Base-by-base conservation (phyloP, 441 rosid genomes). In the Isatis lusitanica region DNA sequence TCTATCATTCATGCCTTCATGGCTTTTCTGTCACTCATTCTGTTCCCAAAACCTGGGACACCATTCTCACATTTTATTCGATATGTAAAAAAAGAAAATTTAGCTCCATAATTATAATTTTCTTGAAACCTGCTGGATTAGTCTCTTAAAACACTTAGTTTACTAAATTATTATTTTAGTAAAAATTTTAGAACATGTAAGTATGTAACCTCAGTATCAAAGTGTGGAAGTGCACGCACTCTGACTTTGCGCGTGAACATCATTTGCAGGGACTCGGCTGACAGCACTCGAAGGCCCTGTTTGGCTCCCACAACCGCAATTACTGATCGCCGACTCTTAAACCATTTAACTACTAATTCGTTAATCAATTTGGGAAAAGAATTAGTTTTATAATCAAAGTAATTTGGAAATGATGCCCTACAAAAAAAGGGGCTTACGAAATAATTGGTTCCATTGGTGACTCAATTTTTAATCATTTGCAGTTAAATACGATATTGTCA, bases 241-340 rank as follows among this genome's bases (percentile, higher is more conserved):
- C 15, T 4, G 42, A 26, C 6, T 10, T 2, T 0, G 24, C 17
- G 56, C 47, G 47, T 62, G 33, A 16, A 5, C 3, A n/a, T 35
- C 28, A 1, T 63, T 72, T 33, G 64, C 64, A 55, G 70, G 76
- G 57, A 38, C 64, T 53, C n/a, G n/a, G 30, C 63, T 53, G 70
- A 65, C 66, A 65, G 43, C 51, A 65, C 9, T 28, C n/a, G 21
- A 47, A 66, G 60, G 51, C 35, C 52, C 6, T 66, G 71, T 64
- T 64, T 64, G 71, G 59, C 51, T 57, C 77, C 71, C 59, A 57
- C 59, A 28, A 8, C 67, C 40, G 40, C 47, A 7, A 35, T 11
- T 15, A 35, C 12, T 47, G 1, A 33, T 40, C 4, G 55, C 62
- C 13, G 38, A 62, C 31, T 51, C 33, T 13, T 7, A 65, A 48